Conservation (phyloP, 805 yeast species). For the Barnettozyma vustinii region DNA sequence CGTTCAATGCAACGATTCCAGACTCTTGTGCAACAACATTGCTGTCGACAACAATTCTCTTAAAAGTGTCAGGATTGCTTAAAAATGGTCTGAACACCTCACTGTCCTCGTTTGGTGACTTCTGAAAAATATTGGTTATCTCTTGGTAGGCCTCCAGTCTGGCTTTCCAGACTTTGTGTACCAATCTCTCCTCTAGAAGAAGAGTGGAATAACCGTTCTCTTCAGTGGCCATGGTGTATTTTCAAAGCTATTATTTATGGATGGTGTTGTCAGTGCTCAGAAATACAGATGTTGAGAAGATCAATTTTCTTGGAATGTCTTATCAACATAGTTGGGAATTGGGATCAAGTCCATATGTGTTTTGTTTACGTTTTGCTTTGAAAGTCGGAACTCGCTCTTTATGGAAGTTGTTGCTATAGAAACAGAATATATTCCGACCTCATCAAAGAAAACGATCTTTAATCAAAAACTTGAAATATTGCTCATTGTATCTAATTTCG, state of each 20-base stretch:
- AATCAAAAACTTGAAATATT: too few relatives aligned
- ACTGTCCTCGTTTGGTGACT: constrained; percentile 51
- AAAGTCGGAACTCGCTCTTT: not conserved
- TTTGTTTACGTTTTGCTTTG: not conserved
- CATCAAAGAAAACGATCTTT: too few relatives aligned
- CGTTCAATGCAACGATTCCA: constrained; percentile 53
- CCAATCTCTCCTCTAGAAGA: constrained; percentile 25
- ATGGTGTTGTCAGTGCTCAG: too few relatives aligned
- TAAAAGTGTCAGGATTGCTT: constrained; percentile 48
- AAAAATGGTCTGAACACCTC: constrained; percentile 47
- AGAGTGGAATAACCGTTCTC: constrained; percentile 21
- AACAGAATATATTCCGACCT: not conserved
- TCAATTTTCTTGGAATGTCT: not conserved
- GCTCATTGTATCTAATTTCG: too few relatives aligned
- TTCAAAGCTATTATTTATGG: too few relatives aligned
- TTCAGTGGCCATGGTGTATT: constrained; percentile 8
- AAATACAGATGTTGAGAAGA: not conserved
- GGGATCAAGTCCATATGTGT: not conserved
- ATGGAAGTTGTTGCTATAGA: not conserved
- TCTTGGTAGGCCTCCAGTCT: constrained; percentile 78
- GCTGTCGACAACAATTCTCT: constrained; percentile 60
- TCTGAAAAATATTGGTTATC: constrained; percentile 43
- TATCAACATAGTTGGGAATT: not conserved
- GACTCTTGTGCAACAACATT: constrained; percentile 92
- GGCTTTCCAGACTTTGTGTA: constrained; percentile 81